Evolutionary conservation across 2,329 filamentous ascomycete genomes (phyloP).

Genomic region (Fusarium poae): DNA sequence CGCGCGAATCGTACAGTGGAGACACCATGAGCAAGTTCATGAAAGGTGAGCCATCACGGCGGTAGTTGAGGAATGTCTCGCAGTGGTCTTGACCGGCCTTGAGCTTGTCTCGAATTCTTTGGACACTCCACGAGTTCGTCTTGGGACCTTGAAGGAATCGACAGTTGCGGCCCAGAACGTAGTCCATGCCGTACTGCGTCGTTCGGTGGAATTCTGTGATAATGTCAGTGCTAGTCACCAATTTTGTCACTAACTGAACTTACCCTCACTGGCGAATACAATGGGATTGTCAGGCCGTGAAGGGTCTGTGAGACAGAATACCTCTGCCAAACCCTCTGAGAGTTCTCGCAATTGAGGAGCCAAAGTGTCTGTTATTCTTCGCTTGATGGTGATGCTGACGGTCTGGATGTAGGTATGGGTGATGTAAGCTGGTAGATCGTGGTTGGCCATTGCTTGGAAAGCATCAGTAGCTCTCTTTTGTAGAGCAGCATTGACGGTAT

Average conservation of each 20-base stretch:
- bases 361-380: constrained; percentile 75
- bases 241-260: background rate
- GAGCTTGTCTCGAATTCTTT: constrained; percentile 72
- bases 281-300: constrained; percentile 80
- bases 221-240: background rate
- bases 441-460: constrained; percentile 72
- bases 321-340: constrained; percentile 81
- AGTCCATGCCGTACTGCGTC: constrained; percentile 80
- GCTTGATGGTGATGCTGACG: constrained; percentile 76
- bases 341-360: constrained; percentile 73
- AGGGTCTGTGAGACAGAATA: constrained; percentile 82
- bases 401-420: constrained; percentile 76
- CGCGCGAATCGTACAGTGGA: constrained; percentile 76
- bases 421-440: constrained; percentile 80
- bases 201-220: constrained; percentile 76
- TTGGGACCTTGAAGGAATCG: constrained; percentile 82
- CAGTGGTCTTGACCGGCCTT: constrained; percentile 75
- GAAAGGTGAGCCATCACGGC: constrained; percentile 81
- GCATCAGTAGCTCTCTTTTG: constrained; percentile 74
- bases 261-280: constrained; percentile 81
- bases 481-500: constrained; percentile 69
- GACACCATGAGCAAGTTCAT: constrained; percentile 83
- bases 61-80: constrained; percentile 82
- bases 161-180: constrained; percentile 81
- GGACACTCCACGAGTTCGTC: constrained; percentile 73